Percentiles rank a stretch among this genome's conserved stretches.
Conservation (phyloP, 768 basidiomycete genomes). For the Naganishia friedmannii region DNA sequence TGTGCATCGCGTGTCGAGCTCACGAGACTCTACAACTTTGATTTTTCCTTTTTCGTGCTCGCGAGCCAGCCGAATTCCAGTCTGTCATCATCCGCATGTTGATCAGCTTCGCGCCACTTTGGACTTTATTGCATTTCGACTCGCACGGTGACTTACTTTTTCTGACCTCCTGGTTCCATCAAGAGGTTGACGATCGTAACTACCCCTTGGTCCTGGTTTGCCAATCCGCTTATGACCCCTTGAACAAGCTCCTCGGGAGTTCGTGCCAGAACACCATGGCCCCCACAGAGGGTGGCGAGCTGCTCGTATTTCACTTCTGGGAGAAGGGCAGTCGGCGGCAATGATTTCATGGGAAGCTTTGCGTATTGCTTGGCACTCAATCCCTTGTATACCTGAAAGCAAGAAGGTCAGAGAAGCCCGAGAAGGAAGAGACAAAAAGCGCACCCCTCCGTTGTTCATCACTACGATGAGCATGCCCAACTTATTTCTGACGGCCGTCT, state of each 20-base stretch:
- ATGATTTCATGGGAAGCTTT: constrained; percentile 24
- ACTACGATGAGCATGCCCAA: constrained; percentile 37
- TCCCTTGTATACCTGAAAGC: constrained; percentile 37
- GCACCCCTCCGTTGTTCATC: constrained; percentile 39
- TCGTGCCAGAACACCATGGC: constrained; percentile 30
- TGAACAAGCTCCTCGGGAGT: constrained; percentile 32
- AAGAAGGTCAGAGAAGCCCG: not conserved
- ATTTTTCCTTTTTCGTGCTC: constrained; percentile 33
- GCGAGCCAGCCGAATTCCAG: constrained; percentile 37
- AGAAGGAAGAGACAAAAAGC: not conserved
- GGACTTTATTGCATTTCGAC: not conserved
- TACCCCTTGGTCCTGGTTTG: constrained; percentile 7
- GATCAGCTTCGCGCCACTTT: not conserved
- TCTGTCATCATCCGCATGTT: constrained; percentile 8
- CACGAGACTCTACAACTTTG: constrained; percentile 33
- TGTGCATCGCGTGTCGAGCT: not conserved
- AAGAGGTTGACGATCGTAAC: constrained; percentile 35
- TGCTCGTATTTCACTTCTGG: constrained; percentile 36
- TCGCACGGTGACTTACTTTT: constrained; percentile 24
- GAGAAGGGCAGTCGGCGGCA: constrained; percentile 36
- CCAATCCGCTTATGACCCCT: constrained; percentile 30
- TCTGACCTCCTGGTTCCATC: constrained; percentile 36
- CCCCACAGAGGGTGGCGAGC: constrained; percentile 32
- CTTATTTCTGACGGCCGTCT: constrained; percentile 36
- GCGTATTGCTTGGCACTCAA: constrained; percentile 28